Evolutionary conservation across 495 filamentous ascomycete species (phyloP), one percentile per base, ranked within the genome.

Genomic region (Trichoderma asperelloides): DNA sequence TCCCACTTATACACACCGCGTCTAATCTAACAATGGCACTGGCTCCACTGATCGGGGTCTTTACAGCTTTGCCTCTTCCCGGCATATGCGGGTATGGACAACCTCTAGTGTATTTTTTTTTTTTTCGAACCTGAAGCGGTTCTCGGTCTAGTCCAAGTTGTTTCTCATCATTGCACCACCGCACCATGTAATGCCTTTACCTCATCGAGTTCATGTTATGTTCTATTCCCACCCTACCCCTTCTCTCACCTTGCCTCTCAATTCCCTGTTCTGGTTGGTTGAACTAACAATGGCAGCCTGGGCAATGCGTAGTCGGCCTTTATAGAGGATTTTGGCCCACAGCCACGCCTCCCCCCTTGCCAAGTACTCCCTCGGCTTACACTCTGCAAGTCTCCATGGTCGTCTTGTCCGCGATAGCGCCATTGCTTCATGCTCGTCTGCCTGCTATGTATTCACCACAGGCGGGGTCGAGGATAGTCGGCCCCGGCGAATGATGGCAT

Each of bases 401-500:
- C n/a, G 25, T 30, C 55, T 27, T 25, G 25, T 30, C 55, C 23
- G 28, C 15, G 18, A 64, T 40, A 64, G 62, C 27, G 62, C 40
- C 62, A 39, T 64, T 33, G 40, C 55, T 30, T 60, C 27, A 60
- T 60, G 55, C 27, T 65, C 16, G 63, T 49, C 63, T 41, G 40
- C n/a, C 63, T 47, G 6, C 33, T 37, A 37, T 4, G 33, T 37
- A 37, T 49, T 65, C 63, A 28, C 63, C 55, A 30, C 55, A 30
- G 55, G 79, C 79, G 78, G 79, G 79, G 82, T 76, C 78, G 73
- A 72, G 65, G 71, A 73, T 72, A 71, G 73, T 25, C 55, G 55
- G 55, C 27, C 47, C 74, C 37, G 75, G 78, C 75, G 78, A 79
- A 78, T 81, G 72, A 78, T 76, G 77, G 77, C 78, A 70, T 74